phyloP scores from a whole-genome alignment of 2,329 filamentous ascomycete species.

The Triangularia setosa region DNA sequence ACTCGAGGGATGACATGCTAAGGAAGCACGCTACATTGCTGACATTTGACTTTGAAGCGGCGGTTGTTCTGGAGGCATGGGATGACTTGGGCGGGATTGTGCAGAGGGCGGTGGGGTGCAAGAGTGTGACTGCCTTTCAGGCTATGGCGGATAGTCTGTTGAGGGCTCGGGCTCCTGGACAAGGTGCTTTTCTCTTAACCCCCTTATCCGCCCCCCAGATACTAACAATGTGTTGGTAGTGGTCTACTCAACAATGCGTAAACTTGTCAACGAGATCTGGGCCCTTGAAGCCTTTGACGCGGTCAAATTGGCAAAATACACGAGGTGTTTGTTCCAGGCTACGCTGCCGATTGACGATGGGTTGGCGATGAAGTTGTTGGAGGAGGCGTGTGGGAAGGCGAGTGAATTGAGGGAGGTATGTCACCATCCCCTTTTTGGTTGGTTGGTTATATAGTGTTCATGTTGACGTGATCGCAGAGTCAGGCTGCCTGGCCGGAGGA shows the following conservation, averaged over 20 bases:
- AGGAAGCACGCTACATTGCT: slow-evolving; percentile 63
- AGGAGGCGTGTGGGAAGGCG: slow-evolving; percentile 57
- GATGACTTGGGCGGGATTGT: slow-evolving; percentile 61
- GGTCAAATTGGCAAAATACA: slow-evolving; percentile 66
- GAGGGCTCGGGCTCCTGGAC: slow-evolving; percentile 46
- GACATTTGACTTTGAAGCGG: slow-evolving; percentile 76
- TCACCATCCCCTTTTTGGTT: slow-evolving; percentile 7
- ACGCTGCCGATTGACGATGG: slow-evolving; percentile 55
- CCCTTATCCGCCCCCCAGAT: background rate
- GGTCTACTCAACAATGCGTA: slow-evolving; percentile 53
- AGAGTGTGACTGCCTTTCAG: slow-evolving; percentile 49
- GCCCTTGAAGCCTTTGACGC: slow-evolving; percentile 52
- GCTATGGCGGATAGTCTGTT: slow-evolving; percentile 65
- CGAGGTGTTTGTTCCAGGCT: slow-evolving; percentile 71
- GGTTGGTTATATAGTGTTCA: background rate
- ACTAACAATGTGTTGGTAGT: slow-evolving; percentile 33
- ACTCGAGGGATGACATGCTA: slow-evolving; percentile 49
- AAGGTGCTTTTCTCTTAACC: slow-evolving; percentile 37
- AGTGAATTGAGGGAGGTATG: slow-evolving; percentile 46
- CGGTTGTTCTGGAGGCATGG: slow-evolving; percentile 63
- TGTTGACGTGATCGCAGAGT: too few species aligned
- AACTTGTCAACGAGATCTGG: slow-evolving; percentile 68
- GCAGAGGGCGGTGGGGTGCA: slow-evolving; percentile 43
- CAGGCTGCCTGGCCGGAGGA: slow-evolving; percentile 54
- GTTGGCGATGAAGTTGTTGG: slow-evolving; percentile 56